phyloP scores from a whole-genome alignment of 2,329 filamentous ascomycete species.

The Colletotrichum lini region DNA sequence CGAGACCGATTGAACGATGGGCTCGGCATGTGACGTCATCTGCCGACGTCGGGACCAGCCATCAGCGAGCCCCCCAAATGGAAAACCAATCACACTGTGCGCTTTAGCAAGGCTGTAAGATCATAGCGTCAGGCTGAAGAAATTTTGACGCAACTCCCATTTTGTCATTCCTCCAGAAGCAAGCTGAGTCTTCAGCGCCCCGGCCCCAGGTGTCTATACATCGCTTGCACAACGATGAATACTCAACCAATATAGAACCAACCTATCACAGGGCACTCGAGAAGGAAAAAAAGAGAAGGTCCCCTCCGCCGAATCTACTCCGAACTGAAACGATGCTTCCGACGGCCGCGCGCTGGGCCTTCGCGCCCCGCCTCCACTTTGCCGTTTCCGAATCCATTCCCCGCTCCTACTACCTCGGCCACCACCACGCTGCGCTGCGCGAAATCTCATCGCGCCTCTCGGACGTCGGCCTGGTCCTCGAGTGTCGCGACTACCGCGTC shows the following conservation, averaged over 20 bases:
- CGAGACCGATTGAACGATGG: neutral
- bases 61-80: slow-evolving; percentile 20
- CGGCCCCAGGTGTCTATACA: neutral
- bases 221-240: slow-evolving; percentile 14
- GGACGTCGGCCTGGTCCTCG: slow-evolving; percentile 88
- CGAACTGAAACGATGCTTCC: slow-evolving; percentile 27
- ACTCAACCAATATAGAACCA: slow-evolving; percentile 2
- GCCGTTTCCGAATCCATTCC: slow-evolving; percentile 81
- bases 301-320: neutral
- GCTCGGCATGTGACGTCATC: slow-evolving; percentile 32
- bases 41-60: neutral
- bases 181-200: neutral
- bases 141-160: slow-evolving; percentile 19
- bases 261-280: slow-evolving; percentile 15
- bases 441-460: slow-evolving; percentile 87
- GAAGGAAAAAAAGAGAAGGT: neutral
- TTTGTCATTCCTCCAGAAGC: neutral
- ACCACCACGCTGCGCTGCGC: slow-evolving; percentile 85
- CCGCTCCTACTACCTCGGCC: slow-evolving; percentile 93
- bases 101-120: slow-evolving; percentile 28
- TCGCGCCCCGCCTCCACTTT: slow-evolving; percentile 82
- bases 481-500: slow-evolving; percentile 94
- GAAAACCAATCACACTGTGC: slow-evolving; percentile 22
- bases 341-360: slow-evolving; percentile 55
- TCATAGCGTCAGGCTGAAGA: slow-evolving; percentile 31